Evolutionary conservation across 2,329 filamentous ascomycete genomes (phyloP), one percentile per base, ranked within the genome.

Genomic region (Colletotrichum sp.): DNA sequence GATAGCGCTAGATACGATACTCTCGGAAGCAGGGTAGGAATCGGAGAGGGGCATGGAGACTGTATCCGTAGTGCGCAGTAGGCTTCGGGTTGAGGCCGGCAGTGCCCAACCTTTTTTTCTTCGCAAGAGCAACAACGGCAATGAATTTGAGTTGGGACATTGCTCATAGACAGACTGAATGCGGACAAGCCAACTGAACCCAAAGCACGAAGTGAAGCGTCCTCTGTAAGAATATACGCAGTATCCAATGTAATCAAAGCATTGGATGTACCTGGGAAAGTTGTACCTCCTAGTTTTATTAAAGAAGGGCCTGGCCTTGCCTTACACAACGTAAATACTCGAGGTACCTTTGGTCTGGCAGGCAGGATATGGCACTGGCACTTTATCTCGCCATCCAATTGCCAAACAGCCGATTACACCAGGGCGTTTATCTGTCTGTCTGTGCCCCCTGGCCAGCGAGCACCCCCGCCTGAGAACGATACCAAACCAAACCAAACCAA

Each of bases 121-220:
- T 34, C 58, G 34, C 30, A 30, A 8, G 32, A 48, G 27, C 27
- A 52, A 30, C 73, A 65, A 36, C 36, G 34, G 43, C 56, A 16
- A 12, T 30, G 28, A 18, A 30, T 60, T 73, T 67, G 58, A 70
- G 73, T 75, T 73, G 70, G 56, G 69, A 62, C 34, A 66, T 39
- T 61, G 67, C 52, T 30, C 48, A 27, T 28, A 56, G 61, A 36
- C 28, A 36, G 60, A 55, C 71, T 52, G 34, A 16, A 66, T 48
- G 28, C 52, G 22, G 30, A 43, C 71, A 74, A 71, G 32, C 70
- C 62, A 56, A 43, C 56, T 16, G 61, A 67, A 66, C 69, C 60
- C 55, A 64, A 36, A 72, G 55, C 22, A 52, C n/a, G 43, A 27
- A 58, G 34, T 28, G 18, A 64, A 43, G 39, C 39, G 2, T 32